These are phyloP conservation scores for Sugiyamaella novakii DNA, from an alignment of 1,139 yeast genomes.

Conservation along the genomic window DNA sequence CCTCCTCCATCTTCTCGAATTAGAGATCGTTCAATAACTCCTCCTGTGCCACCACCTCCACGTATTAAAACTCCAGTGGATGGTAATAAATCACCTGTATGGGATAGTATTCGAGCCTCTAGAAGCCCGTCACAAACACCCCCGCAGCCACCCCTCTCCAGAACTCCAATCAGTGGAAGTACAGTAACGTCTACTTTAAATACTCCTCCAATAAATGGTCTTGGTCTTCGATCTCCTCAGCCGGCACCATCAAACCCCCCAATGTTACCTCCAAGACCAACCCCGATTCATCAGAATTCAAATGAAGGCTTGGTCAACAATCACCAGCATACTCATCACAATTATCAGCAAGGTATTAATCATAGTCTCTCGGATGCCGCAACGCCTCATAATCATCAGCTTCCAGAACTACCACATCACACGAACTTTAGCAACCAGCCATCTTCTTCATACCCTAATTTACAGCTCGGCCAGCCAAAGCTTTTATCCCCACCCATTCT, in stretches of 20 bases:
- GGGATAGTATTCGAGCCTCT: neutral
- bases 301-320: too few species aligned
- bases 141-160: slow-evolving; percentile 19
- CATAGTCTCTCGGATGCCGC: neutral
- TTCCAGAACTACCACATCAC: too few species aligned
- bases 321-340: neutral
- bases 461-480: slow-evolving; percentile 3
- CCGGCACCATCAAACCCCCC: slow-evolving; percentile 2
- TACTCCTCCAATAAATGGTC: slow-evolving; percentile 4
- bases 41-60: slow-evolving; percentile 28
- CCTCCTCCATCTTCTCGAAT: slow-evolving; percentile 14
- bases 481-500: slow-evolving; percentile 14
- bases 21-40: slow-evolving; percentile 12
- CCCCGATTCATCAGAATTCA: neutral
- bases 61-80: slow-evolving; percentile 21
- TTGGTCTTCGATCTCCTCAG: slow-evolving; percentile 5
- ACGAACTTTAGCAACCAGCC: neutral
- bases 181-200: neutral
- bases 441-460: slow-evolving; percentile 9
- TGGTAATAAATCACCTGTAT: slow-evolving; percentile 4
- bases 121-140: slow-evolving; percentile 8
- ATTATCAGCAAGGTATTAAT: too few species aligned
- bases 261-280: slow-evolving; percentile 9
- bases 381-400: neutral
- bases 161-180: slow-evolving; percentile 9